Percentiles rank a stretch among this genome's conserved stretches.
These are phyloP conservation scores for Metarhizium humberi DNA, from an alignment of 2,329 filamentous ascomycete genomes.

Conservation along the genomic window DNA sequence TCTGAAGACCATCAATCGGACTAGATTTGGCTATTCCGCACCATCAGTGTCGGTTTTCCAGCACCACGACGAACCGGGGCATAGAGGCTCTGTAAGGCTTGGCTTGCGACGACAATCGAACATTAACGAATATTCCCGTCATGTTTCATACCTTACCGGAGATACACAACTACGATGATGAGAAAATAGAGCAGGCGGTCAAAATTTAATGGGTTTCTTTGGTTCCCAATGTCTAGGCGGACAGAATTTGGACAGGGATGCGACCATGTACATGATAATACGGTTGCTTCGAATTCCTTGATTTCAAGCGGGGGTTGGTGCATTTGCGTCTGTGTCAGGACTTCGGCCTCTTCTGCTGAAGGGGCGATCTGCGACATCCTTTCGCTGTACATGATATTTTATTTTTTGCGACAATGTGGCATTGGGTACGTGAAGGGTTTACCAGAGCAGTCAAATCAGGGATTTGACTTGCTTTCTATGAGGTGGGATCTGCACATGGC, in stretches of 20 bases:
- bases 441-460: conserved; percentile 1
- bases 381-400: conserved; percentile 6
- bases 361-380: conserved; percentile 7
- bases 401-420: background rate
- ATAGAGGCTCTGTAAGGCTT: conserved; percentile 8
- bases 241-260: conserved; percentile 8
- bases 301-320: conserved; percentile 13
- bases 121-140: background rate
- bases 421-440: background rate
- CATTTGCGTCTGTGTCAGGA: conserved; percentile 1
- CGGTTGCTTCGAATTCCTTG: background rate
- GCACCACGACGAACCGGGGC: conserved; percentile 4
- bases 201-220: conserved; percentile 3
- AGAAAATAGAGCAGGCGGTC: conserved; percentile 9
- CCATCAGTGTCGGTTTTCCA: conserved; percentile 3
- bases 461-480: conserved; percentile 10
- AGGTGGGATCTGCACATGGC: conserved; percentile 9
- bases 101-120: background rate
- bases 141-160: conserved; percentile 1
- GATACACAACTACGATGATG: conserved; percentile 7
- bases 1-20: conserved; percentile 56
- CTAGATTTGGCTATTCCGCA: conserved; percentile 19
- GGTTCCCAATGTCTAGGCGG: background rate
- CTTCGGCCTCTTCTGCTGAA: background rate
- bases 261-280: conserved; percentile 18